Evolutionary conservation across 1,139 yeast genomes (phyloP).

Genomic region (Sugiyamaella paludigena): DNA sequence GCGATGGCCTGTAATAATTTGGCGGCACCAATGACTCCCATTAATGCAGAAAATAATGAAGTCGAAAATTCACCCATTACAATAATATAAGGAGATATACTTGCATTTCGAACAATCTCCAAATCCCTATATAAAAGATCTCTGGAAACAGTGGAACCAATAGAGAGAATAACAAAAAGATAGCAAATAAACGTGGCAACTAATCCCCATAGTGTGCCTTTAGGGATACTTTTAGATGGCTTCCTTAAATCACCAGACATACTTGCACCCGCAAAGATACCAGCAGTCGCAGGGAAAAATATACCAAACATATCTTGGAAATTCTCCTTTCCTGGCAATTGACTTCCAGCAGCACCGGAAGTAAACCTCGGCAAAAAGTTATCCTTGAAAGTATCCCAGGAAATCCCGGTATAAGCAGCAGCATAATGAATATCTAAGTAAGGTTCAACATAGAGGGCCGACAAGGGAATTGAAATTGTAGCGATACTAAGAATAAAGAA

Average conservation of each 20-base stretch:
- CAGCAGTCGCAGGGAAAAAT: conserved; percentile 97
- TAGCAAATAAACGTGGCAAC: conserved; percentile 72
- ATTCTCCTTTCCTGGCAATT: conserved; percentile 61
- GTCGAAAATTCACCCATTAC: conserved; percentile 89
- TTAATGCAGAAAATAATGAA: conserved; percentile 84
- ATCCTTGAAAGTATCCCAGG: conserved; percentile 59
- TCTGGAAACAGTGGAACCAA: conserved; percentile 80
- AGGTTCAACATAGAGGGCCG: conserved; percentile 64
- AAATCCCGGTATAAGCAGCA: conserved; percentile 66
- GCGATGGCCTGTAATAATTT: conserved; percentile 87
- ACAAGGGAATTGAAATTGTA: conserved; percentile 78
- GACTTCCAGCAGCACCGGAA: conserved; percentile 88
- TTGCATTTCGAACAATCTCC: conserved; percentile 80
- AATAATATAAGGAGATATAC: conserved; percentile 64
- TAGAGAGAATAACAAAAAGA: conserved; percentile 67
- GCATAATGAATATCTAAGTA: conserved; percentile 49
- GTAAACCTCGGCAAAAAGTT: conserved; percentile 81
- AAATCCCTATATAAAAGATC: conserved; percentile 71
- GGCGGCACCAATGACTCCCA: conserved; percentile 95
- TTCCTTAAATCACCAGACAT: conserved; percentile 92
- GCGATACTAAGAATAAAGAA: conserved; percentile 68
- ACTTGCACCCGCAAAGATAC: conserved; percentile 97
- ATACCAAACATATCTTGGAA: conserved; percentile 87
- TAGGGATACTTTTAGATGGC: conserved; percentile 87
- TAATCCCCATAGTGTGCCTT: conserved; percentile 83